Conservation (phyloP, 2,329 filamentous ascomycete genomes). For the Talaromyces pinophilus region DNA sequence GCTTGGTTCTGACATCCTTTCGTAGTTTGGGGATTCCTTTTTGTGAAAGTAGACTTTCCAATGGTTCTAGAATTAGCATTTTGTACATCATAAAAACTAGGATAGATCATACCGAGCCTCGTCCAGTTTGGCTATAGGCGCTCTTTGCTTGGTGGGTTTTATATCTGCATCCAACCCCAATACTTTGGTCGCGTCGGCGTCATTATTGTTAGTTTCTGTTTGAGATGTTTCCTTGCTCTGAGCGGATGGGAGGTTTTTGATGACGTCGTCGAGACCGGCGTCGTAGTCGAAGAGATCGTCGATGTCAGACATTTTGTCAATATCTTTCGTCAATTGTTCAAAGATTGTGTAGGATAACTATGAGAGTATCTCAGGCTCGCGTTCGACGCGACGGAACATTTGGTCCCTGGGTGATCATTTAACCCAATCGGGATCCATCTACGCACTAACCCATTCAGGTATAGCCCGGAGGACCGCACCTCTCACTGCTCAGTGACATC, state of each 20-base stretch:
- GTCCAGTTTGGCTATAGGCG: constrained; percentile 82
- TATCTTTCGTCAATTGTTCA: constrained; percentile 26
- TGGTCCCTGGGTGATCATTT: constrained; percentile 14
- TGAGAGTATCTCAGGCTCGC: constrained; percentile 1
- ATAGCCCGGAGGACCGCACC: not conserved
- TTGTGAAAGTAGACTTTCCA: constrained; percentile 70
- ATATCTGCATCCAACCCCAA: constrained; percentile 86
- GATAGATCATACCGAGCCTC: constrained; percentile 63
- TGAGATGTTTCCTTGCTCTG: constrained; percentile 24
- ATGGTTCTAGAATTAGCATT: constrained; percentile 12
- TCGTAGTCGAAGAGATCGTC: constrained; percentile 78
- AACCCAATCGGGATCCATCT: constrained; percentile 11
- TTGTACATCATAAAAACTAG: too few relatives aligned
- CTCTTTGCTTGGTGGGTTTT: constrained; percentile 73
- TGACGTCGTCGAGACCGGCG: constrained; percentile 56
- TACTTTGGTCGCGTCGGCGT: constrained; percentile 18
- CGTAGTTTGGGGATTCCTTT: constrained; percentile 82
- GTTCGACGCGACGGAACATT: constrained; percentile 24
- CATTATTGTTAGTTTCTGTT: constrained; percentile 10
- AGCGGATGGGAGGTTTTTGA: constrained; percentile 42
- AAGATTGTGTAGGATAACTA: too few relatives aligned
- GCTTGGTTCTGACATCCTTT: constrained; percentile 64
- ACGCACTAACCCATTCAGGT: not conserved
- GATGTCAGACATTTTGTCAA: constrained; percentile 45
- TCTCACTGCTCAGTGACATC: not conserved